Base-by-base conservation (phyloP, 78 protist genomes). In the Dictyostelium citrinum region DNA sequence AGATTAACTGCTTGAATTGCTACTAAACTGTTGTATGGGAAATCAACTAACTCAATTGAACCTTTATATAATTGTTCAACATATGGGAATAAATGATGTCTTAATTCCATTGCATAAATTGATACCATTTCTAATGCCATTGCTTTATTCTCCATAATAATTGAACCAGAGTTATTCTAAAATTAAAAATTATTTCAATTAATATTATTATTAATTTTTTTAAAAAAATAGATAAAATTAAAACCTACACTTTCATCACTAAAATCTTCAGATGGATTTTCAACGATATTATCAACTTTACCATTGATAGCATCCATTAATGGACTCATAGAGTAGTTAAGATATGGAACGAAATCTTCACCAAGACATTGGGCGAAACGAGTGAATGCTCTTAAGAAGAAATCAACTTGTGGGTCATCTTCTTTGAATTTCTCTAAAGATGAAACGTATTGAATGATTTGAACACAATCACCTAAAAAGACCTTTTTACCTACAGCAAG, bases 381-480 rank as follows among this genome's bases (percentile, higher is more conserved):
- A 22, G 96, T 96, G 95, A 86, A 90, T 22, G 98, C 98, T n/a
- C 96, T 51, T 70, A 96, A 90, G 81, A 96, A 51, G 91, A 95
- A 97, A n/a, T 93, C 67, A 60, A 80, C 51, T 85, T 95, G 98
- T 16, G 97, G 97, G 94, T 96, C 98, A 90, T 97, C 99, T 14
- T 96, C 24, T 45, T 39, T 90, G 74, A 95, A 43, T 81, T 79
- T 43, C n/a, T 64, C 97, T 35, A 91, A 49, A n/a, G 17, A 0
- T 39, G 81, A 16, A 39, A 98, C 12, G 61, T 85, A 45, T 7
- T 91, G 85, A 92, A 98, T 97, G 49, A 98, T 71, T 35, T 80
- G 84, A 27, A 22, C 6, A 46, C 98, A 97, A 78, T 98, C 97
- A 0, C 11, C 7, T 3, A 1, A 16, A 67, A 98, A 98, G 12